These are phyloP conservation scores for Trametes sp. DNA, from an alignment of 1,284 basidiomycete genomes.

Conservation along the genomic window DNA sequence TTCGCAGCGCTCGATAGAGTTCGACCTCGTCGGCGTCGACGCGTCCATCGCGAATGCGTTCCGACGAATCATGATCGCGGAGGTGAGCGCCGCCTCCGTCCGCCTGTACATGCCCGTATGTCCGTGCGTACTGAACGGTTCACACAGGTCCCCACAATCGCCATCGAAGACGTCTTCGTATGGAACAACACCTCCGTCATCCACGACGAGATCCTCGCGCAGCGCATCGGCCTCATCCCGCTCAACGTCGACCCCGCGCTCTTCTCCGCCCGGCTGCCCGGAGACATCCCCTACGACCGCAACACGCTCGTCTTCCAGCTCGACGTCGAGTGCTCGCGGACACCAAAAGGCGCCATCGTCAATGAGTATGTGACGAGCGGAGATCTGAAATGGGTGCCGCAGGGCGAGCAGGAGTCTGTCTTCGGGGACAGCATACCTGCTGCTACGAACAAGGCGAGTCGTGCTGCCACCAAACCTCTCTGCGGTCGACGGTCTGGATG, in stretches of 20 bases:
- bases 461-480: no score
- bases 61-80: constrained; percentile 91
- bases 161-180: constrained; percentile 93
- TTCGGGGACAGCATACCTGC: constrained; percentile 63
- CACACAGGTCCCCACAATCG: constrained; percentile 85
- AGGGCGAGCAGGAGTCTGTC: constrained; percentile 81
- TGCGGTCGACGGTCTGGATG: no score
- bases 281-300: constrained; percentile 75
- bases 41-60: constrained; percentile 97
- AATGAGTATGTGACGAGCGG: constrained; percentile 70
- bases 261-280: constrained; percentile 47
- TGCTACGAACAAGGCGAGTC: constrained; percentile 68
- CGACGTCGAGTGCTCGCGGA: constrained; percentile 75
- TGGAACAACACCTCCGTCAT: constrained; percentile 98
- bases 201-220: constrained; percentile 93
- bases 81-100: no score
- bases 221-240: constrained; percentile 91
- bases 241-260: constrained; percentile 85
- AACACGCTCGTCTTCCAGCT: constrained; percentile 92
- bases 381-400: constrained; percentile 84
- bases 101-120: no score
- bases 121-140: not conserved
- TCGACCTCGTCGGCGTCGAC: constrained; percentile 96
- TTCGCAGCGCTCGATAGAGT: constrained; percentile 87
- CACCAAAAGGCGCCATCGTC: constrained; percentile 41